Percentiles rank a stretch among this genome's conserved stretches.
phyloP scores from a whole-genome alignment of 345 rosid genomes.

The Citrus maxima region DNA sequence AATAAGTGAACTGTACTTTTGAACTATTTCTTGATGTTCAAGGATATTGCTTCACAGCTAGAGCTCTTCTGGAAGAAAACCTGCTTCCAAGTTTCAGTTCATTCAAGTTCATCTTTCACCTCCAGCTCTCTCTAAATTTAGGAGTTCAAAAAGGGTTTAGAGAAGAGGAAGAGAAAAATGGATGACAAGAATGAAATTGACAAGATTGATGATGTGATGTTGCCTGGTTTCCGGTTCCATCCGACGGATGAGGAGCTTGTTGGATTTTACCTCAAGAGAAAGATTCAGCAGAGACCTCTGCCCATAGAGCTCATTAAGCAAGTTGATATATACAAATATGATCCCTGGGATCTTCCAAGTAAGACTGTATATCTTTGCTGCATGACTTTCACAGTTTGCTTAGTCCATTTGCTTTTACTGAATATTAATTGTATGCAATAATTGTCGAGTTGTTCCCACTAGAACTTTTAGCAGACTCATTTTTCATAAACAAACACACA shows the following conservation, averaged over 20 bases:
- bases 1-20: constrained; percentile 9
- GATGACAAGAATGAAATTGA: constrained; percentile 50
- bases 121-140: not conserved
- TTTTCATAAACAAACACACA: not conserved
- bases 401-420: not conserved
- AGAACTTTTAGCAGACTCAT: constrained; percentile 3
- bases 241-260: constrained; percentile 98
- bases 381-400: not conserved
- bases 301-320: constrained; percentile 84
- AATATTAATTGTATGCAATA: not conserved
- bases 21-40: constrained; percentile 2
- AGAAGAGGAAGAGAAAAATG: constrained; percentile 15
- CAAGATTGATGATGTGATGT: constrained; percentile 62
- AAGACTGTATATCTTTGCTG: constrained; percentile 23
- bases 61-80: not conserved
- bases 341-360: constrained; percentile 99
- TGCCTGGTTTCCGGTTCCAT: constrained; percentile 94
- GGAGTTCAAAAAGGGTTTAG: not conserved
- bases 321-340: constrained; percentile 88
- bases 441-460: not conserved
- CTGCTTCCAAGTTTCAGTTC: not conserved
- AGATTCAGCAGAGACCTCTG: constrained; percentile 58
- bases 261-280: constrained; percentile 68
- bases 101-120: not conserved
- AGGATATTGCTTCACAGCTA: constrained; percentile 14